These are phyloP conservation scores for Claviceps sp. DNA, from an alignment of 2,329 filamentous ascomycete genomes.

Conservation along the genomic window DNA sequence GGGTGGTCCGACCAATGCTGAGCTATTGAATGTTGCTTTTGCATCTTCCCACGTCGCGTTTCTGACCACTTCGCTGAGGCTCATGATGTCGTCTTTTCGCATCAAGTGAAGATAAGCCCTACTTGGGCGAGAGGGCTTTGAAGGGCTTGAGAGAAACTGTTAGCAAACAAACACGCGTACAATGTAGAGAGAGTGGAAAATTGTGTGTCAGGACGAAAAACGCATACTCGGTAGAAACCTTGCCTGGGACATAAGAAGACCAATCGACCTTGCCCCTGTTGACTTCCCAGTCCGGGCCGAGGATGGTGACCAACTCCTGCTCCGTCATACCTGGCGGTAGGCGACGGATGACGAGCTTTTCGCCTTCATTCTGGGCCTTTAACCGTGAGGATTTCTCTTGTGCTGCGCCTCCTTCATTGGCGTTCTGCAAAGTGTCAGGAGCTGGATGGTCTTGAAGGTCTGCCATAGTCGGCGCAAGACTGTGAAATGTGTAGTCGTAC, in stretches of 20 bases:
- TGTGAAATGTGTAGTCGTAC: conserved; percentile 9
- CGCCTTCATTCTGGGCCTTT: conserved; percentile 33
- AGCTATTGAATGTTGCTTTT: conserved; percentile 58
- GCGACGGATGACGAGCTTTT: conserved; percentile 76
- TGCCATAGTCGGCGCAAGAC: not conserved
- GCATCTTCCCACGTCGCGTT: conserved; percentile 65
- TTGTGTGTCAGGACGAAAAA: not conserved
- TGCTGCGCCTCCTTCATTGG: conserved; percentile 15
- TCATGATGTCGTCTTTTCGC: conserved; percentile 52
- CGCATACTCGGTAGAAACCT: conserved; percentile 71
- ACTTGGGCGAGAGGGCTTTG: conserved; percentile 70
- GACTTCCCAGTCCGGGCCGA: conserved; percentile 71
- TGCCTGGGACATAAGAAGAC: conserved; percentile 52
- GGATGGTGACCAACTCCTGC: conserved; percentile 55
- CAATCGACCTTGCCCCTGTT: conserved; percentile 79
- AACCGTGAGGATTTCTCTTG: conserved; percentile 16
- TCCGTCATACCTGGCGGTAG: conserved; percentile 77
- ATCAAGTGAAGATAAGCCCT: conserved; percentile 73
- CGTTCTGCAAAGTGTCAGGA: conserved; percentile 2
- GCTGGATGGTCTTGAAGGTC: not conserved
- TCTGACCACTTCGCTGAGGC: conserved; percentile 59
- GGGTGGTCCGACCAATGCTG: conserved; percentile 65
- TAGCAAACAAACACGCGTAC: conserved; percentile 4
- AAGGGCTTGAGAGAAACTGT: conserved; percentile 39
- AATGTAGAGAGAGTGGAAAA: not conserved